Evolutionary conservation across 306 rosid genomes (phyloP), one percentile per base, ranked within the genome.

Genomic region (Quercus engelmannii): DNA sequence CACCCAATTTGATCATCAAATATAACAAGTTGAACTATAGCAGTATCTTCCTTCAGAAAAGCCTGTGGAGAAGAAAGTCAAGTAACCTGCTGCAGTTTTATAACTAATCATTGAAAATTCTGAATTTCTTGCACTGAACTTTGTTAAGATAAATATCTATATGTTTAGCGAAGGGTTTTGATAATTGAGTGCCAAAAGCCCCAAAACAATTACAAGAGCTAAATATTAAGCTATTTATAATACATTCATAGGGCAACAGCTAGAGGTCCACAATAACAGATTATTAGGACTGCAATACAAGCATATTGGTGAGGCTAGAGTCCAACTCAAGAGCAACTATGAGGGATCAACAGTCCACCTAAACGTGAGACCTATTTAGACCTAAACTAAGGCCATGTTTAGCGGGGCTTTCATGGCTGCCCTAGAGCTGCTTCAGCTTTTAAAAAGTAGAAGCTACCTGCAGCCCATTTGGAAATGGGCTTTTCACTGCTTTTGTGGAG

Each of bases 11-110:
- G 97, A 90, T 89, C 92, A 96, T 93, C 99, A 96, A 91, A 90
- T 86, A 90, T 90, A 89, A 90, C 96, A 93, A 91, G 97, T 90
- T 87, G 94, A 93, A 93, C 85, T 85, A 95, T 85, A 90, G 98
- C 94, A 89, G 95, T 92, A 91, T 91, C 99, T 86, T 93, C 93
- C 99, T 88, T 89, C 94, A 91, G 98, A 89, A 90, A 90, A 89
- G 83, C 99, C 99, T 87, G 97, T 90, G 87, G 89, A 96, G 90
- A 89, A 91, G 94, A 96, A 85, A 90, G 91, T 91, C 91, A 91
- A 87, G 92, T 91, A 90, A 90, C 90, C 89, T 89, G 94, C 90
- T 81, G 99, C 93, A 91, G 79, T 81, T 95, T 95, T 86, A 84
- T 76, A 87, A 80, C 96, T 86, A 85, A 86, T 88, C 85, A 95